A percentile compares a stretch with the other conserved stretches of the same genome.
phyloP scores from a whole-genome alignment of 352 stramenopile genomes.

The Aphanomyces stellatus region DNA sequence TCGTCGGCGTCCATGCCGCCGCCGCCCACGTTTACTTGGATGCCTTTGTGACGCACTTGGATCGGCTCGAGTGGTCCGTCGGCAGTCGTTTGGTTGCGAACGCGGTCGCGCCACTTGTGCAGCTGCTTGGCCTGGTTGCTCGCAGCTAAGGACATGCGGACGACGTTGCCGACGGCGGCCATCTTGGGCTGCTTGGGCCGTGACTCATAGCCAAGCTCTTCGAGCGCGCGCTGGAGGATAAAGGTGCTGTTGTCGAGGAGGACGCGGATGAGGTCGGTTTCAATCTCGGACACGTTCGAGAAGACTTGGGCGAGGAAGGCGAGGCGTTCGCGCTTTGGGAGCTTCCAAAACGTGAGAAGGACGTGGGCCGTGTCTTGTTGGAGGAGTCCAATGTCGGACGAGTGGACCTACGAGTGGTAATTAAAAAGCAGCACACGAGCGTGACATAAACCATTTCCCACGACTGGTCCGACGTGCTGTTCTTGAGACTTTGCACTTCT shows the following conservation, averaged over 20 bases:
- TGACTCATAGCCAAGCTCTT: constrained; percentile 12
- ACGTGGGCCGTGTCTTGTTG: constrained; percentile 49
- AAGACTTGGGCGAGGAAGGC: constrained; percentile 65
- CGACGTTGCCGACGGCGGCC: neutral
- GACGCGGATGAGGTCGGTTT: constrained; percentile 35
- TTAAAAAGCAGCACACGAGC: too few relatives aligned
- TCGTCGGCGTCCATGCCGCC: neutral
- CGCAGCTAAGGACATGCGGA: constrained; percentile 3
- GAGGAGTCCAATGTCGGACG: constrained; percentile 37
- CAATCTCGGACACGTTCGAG: constrained; percentile 41
- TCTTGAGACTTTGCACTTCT: constrained; percentile 36
- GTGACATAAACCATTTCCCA: constrained; percentile 15
- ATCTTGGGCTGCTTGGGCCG: neutral
- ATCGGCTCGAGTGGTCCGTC: constrained; percentile 5
- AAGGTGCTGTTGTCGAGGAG: constrained; percentile 41
- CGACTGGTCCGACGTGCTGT: constrained; percentile 10
- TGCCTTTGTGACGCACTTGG: constrained; percentile 14
- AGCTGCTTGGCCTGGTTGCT: constrained; percentile 10
- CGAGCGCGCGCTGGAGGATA: constrained; percentile 4
- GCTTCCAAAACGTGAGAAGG: constrained; percentile 56
- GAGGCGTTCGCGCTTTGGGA: constrained; percentile 45
- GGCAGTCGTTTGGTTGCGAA: neutral
- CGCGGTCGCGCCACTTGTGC: neutral
- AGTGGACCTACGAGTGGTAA: neutral
- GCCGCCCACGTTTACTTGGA: constrained; percentile 17